phyloP scores from a whole-genome alignment of 257 asterid species.

The Fraxinus americana region DNA sequence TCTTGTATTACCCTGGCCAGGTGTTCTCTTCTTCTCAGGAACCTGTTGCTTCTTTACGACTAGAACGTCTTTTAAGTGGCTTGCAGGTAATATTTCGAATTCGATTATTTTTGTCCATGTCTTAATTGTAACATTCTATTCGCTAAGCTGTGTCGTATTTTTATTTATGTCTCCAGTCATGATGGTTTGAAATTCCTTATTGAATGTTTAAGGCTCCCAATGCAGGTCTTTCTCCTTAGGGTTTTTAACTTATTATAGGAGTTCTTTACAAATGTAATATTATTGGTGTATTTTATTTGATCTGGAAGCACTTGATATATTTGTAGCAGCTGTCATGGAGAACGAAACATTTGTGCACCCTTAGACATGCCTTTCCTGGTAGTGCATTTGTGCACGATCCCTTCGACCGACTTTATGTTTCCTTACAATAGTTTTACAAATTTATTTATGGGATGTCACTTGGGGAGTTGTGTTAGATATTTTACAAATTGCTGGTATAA shows the following conservation, averaged over 20 bases:
- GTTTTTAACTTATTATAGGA: background rate
- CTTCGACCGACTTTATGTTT: background rate
- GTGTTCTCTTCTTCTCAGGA: slow-evolving; percentile 87
- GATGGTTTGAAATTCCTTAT: background rate
- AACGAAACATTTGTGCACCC: background rate
- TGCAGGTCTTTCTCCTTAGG: background rate
- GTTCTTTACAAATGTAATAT: background rate
- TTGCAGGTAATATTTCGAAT: slow-evolving; percentile 63
- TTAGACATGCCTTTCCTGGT: background rate
- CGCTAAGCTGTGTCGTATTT: background rate
- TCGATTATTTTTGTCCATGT: background rate
- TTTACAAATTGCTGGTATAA: background rate
- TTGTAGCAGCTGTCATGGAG: background rate
- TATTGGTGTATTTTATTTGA: background rate
- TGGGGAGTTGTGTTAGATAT: background rate
- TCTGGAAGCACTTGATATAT: background rate
- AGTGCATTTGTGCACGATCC: background rate
- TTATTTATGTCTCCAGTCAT: background rate
- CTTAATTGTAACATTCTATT: slow-evolving; percentile 4
- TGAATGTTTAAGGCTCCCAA: background rate
- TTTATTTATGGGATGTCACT: background rate
- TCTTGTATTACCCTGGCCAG: slow-evolving; percentile 91
- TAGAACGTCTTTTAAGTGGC: slow-evolving; percentile 95
- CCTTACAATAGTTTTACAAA: background rate
- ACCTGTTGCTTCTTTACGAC: slow-evolving; percentile 92